Conservation (phyloP, 2,329 filamentous ascomycete genomes). For the Fonsecaea multimorphosa region DNA sequence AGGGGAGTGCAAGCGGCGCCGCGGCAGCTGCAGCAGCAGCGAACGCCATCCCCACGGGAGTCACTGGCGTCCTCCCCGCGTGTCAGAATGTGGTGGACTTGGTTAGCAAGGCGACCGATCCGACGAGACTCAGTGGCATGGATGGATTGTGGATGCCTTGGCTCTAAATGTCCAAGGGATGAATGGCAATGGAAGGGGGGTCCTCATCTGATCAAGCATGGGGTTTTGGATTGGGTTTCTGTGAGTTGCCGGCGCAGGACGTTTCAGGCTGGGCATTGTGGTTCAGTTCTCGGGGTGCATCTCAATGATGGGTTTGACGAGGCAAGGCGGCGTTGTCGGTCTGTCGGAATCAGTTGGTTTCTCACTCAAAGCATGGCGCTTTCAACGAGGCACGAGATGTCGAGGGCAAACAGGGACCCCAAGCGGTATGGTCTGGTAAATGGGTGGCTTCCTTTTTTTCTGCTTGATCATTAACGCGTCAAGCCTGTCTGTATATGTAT, state of each 20-base stretch:
- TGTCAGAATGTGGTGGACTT: conserved; percentile 97
- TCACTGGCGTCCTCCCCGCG: conserved; percentile 74
- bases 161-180: conserved; percentile 59
- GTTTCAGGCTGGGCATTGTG: background rate
- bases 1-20: conserved; percentile 14
- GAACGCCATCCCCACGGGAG: background rate
- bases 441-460: background rate
- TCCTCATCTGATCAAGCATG: background rate
- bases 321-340: background rate
- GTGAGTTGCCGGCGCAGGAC: background rate
- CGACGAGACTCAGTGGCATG: conserved; percentile 82
- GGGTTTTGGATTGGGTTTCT: background rate
- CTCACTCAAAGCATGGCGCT: background rate
- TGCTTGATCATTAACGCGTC: background rate
- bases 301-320: no score
- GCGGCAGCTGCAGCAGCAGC: background rate
- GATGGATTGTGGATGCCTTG: conserved; percentile 99
- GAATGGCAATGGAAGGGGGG: background rate
- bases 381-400: background rate
- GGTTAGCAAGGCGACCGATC: conserved; percentile 90
- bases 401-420: background rate
- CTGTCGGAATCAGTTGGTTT: background rate
- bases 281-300: background rate
- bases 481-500: background rate
- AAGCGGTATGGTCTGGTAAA: background rate